phyloP scores from a whole-genome alignment of 768 basidiomycete genomes.

The Aureoboletus auriporus region DNA sequence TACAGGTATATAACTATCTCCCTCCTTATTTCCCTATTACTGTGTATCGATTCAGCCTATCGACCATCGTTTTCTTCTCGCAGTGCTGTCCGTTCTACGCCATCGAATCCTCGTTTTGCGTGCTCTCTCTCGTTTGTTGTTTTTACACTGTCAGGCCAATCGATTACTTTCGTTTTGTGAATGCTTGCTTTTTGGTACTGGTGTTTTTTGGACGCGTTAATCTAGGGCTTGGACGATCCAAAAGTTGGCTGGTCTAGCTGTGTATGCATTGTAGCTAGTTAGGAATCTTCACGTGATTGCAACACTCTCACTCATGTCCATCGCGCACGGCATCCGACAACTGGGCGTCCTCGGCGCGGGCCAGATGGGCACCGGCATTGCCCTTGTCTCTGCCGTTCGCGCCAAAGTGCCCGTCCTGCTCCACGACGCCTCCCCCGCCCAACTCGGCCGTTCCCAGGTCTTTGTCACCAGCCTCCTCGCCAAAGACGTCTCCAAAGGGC shows the following conservation, averaged over 20 bases:
- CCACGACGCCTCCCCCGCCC: constrained; percentile 73
- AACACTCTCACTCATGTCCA: constrained; percentile 22
- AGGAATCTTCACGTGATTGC: constrained; percentile 13
- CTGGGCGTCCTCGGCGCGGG: constrained; percentile 81
- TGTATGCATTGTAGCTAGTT: constrained; percentile 3
- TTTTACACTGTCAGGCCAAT: constrained; percentile 3
- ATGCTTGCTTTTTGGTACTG: constrained; percentile 15
- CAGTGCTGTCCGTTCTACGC: constrained; percentile 18
- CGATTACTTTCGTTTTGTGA: constrained; percentile 18
- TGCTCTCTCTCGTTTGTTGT: constrained; percentile 17
- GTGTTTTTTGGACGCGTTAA: constrained; percentile 6
- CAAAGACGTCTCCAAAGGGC: constrained; percentile 88
- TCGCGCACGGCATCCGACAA: constrained; percentile 69
- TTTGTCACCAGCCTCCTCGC: constrained; percentile 78
- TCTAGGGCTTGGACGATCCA: constrained; percentile 10
- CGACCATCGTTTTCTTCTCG: constrained; percentile 4
- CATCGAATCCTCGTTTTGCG: constrained; percentile 15
- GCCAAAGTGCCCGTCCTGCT: constrained; percentile 84
- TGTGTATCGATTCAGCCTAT: constrained; percentile 23
- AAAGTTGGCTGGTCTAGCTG: constrained; percentile 16
- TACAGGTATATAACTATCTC: constrained; percentile 25
- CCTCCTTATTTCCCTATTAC: constrained; percentile 24
- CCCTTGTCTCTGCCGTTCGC: constrained; percentile 78
- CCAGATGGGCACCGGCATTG: constrained; percentile 92
- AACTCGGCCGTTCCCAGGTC: constrained; percentile 67